Evolutionary conservation across 179 eudicot genomes (phyloP).

Genomic region (Beta lomatogona): DNA sequence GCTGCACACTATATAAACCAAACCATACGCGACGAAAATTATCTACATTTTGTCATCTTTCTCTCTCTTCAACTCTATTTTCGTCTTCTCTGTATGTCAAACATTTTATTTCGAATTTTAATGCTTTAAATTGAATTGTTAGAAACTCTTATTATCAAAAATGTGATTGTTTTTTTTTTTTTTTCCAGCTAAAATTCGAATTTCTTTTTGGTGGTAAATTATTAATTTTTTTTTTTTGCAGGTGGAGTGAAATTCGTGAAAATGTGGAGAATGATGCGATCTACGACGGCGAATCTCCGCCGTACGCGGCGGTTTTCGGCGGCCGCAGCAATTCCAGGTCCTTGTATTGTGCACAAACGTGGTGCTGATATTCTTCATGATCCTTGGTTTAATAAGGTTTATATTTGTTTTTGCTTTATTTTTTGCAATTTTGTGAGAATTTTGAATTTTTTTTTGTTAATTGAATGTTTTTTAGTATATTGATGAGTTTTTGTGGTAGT

Average conservation of each 20-base stretch:
- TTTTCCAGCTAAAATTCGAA: no score
- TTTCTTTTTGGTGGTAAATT: neutral
- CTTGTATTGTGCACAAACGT: constrained; percentile 94
- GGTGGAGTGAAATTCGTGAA: neutral
- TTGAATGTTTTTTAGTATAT: neutral
- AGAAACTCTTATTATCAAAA: neutral
- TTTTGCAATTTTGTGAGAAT: neutral
- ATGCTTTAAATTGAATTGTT: neutral
- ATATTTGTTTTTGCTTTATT: no score
- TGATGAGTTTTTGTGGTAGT: neutral
- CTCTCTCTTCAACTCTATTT: neutral
- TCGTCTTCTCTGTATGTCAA: neutral
- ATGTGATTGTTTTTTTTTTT: neutral
- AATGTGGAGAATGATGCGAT: constrained; percentile 76
- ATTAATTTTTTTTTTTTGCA: neutral
- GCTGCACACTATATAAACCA: constrained; percentile 1
- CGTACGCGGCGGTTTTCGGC: constrained; percentile 55
- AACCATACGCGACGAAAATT: neutral
- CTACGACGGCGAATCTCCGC: constrained; percentile 54
- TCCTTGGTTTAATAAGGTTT: constrained; percentile 99
- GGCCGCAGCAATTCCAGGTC: constrained; percentile 61
- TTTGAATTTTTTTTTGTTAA: neutral
- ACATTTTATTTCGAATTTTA: neutral
- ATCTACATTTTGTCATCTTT: neutral
- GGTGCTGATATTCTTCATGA: constrained; percentile 98